These are phyloP conservation scores for Cryptococcus neoformans DNA, from an alignment of 1,284 basidiomycete genomes.

Conservation along the genomic window DNA sequence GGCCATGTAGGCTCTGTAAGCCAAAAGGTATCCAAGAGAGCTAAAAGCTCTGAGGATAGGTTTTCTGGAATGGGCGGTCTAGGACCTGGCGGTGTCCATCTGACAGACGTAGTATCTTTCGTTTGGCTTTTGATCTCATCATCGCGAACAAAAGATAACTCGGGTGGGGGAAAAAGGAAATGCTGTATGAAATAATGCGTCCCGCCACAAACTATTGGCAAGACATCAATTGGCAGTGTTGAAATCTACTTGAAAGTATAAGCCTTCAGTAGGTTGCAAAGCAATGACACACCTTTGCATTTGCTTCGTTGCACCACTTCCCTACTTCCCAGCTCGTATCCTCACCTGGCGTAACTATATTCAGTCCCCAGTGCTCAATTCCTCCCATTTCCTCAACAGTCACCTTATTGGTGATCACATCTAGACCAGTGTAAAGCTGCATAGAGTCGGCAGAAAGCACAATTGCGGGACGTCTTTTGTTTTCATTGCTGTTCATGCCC, in stretches of 20 bases:
- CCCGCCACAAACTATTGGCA: constrained; percentile 91
- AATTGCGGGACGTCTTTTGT: constrained; percentile 2
- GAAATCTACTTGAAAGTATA: constrained; percentile 46
- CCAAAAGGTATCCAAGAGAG: constrained; percentile 45
- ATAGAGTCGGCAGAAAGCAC: constrained; percentile 96
- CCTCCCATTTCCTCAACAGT: constrained; percentile 71
- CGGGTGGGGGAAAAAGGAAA: constrained; percentile 63
- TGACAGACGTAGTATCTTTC: constrained; percentile 5
- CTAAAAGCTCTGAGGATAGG: constrained; percentile 20
- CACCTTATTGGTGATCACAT: constrained; percentile 95
- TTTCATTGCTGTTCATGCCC: not conserved
- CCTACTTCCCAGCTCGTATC: constrained; percentile 74
- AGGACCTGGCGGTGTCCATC: constrained; percentile 32
- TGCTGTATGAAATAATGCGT: constrained; percentile 99
- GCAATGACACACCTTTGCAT: constrained; percentile 58
- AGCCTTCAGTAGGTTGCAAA: not conserved
- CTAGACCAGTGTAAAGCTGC: constrained; percentile 94
- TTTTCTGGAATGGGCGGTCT: constrained; percentile 40
- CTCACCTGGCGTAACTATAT: constrained; percentile 75
- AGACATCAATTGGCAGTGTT: constrained; percentile 44
- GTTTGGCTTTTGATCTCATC: not conserved
- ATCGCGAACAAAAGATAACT: constrained; percentile 53
- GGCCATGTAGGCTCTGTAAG: constrained; percentile 32
- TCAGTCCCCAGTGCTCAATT: constrained; percentile 85
- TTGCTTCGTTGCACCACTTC: constrained; percentile 72